Evolutionary conservation across 75 land plant genomes (phyloP), one percentile per base, ranked within the genome.

Genomic region (Picea sitchensis): DNA sequence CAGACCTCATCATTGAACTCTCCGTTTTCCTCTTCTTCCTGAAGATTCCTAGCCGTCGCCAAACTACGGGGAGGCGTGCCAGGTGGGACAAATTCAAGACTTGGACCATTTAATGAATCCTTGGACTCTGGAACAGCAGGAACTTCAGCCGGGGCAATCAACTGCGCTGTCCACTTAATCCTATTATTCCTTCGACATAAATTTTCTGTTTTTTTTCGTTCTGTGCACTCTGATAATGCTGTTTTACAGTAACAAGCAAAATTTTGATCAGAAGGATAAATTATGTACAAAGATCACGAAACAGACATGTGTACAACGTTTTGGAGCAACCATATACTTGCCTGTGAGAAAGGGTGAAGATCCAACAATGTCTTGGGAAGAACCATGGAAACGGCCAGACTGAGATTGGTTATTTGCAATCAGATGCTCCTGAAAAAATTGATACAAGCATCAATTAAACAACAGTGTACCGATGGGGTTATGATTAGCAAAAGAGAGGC

Each of bases 1-100:
- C 47, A 38, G 41, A 71, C 74, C 74, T 71, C 74, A 3, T 71
- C 74, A 20, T 71, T 71, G 74, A 71, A 44, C 23, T 71, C 44
- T 11, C 14, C n/a, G 23, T 71, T 71, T 44, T 71, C 74, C 11
- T 41, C 47, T 18, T 68, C 73, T 71, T 71, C 54, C 2, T 14
- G n/a, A n/a, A 41, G 54, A 71, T 71, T 38, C 23, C 20, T 44
- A 11, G 36, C 41, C 13, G n/a, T 41, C 1, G 23, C 74, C 41
- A 34, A 67, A 71, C 4, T 47, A 71, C 74, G 20, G 12, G 74
- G 56, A 44, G 54, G 74, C 54, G 9, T n/a, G 20, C 18, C n/a
- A 3, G 54, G 54, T 71, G 26, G 23, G 74, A 44, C 44, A 1
- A 71, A 9, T 12, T 71, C 74, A 71, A 8, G 51, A 41, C 47